Conservation (phyloP, 2,329 filamentous ascomycete species). For the Aspergillus fumigatus region DNA sequence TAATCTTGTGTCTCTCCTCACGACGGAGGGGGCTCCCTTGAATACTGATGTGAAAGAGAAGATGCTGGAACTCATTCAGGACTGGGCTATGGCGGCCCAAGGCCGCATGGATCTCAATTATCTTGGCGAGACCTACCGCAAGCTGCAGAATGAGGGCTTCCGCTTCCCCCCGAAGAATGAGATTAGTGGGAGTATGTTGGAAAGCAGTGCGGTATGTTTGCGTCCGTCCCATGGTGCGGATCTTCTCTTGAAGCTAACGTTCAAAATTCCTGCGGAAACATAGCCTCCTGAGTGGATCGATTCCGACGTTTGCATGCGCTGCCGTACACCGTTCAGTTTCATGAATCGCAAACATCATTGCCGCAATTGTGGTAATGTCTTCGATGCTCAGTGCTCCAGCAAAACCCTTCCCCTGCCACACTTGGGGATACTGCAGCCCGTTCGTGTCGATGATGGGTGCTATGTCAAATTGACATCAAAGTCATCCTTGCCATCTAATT, state of each 20-base stretch:
- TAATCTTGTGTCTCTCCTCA: conserved; percentile 84
- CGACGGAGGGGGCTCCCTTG: conserved; percentile 68
- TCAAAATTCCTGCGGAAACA: neutral
- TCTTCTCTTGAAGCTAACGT: conserved; percentile 7
- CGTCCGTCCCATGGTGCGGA: neutral
- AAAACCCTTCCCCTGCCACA: conserved; percentile 87
- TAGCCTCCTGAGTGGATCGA: conserved; percentile 96
- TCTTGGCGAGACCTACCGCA: conserved; percentile 80
- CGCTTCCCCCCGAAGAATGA: conserved; percentile 81
- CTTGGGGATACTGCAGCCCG: conserved; percentile 83
- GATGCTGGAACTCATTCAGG: conserved; percentile 89
- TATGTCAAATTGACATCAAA: conserved; percentile 84
- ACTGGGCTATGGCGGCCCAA: conserved; percentile 86
- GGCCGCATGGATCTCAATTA: conserved; percentile 78
- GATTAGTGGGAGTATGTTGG: conserved; percentile 94
- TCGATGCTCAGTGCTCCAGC: conserved; percentile 89
- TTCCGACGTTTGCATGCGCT: conserved; percentile 98
- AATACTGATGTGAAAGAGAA: conserved; percentile 84
- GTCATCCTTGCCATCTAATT: conserved; percentile 39
- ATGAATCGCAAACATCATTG: conserved; percentile 99
- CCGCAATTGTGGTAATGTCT: conserved; percentile 95
- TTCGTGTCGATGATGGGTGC: conserved; percentile 94
- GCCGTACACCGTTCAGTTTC: conserved; percentile 90
- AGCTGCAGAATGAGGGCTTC: conserved; percentile 77
- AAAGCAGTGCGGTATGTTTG: conserved; percentile 79